Conservation (phyloP, 106 monocot species). For the Dioscorea zingiberensis region DNA sequence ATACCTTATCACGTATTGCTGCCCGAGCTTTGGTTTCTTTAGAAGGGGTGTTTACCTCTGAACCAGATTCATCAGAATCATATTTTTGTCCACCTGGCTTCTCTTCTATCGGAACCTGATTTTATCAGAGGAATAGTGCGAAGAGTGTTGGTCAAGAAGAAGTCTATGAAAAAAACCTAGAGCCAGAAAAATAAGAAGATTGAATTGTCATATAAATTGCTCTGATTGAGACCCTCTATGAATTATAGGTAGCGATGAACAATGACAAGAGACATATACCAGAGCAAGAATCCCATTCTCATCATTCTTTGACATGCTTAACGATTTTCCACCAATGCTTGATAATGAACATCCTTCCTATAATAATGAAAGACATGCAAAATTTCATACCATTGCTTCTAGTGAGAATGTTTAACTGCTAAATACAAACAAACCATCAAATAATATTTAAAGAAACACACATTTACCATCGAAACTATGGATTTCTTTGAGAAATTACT, state of each 20-base stretch:
- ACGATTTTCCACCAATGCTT: conserved; percentile 3
- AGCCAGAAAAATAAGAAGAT: not conserved
- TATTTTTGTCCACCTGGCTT: not conserved
- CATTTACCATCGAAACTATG: conserved; percentile 6
- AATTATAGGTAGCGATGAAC: not conserved
- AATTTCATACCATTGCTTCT: not conserved
- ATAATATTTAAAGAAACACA: not conserved
- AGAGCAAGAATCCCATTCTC: not conserved
- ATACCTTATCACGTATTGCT: conserved; percentile 3
- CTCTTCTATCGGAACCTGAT: not conserved
- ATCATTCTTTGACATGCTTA: conserved; percentile 8
- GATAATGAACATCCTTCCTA: conserved; percentile 4
- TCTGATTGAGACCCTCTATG: not conserved
- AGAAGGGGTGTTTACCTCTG: not conserved
- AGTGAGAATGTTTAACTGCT: not conserved
- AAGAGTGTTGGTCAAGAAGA: not conserved
- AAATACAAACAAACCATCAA: not conserved
- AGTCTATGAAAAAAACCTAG: not conserved
- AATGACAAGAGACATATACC: not conserved
- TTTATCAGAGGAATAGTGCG: not conserved
- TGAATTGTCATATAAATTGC: not conserved
- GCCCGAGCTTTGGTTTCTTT: conserved; percentile 4
- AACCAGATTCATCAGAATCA: not conserved
- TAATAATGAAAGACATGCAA: not conserved
- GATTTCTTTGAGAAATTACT: conserved; percentile 5